Conservation (phyloP, 2,329 filamentous ascomycete genomes). For the Plenodomus lindquistii region DNA sequence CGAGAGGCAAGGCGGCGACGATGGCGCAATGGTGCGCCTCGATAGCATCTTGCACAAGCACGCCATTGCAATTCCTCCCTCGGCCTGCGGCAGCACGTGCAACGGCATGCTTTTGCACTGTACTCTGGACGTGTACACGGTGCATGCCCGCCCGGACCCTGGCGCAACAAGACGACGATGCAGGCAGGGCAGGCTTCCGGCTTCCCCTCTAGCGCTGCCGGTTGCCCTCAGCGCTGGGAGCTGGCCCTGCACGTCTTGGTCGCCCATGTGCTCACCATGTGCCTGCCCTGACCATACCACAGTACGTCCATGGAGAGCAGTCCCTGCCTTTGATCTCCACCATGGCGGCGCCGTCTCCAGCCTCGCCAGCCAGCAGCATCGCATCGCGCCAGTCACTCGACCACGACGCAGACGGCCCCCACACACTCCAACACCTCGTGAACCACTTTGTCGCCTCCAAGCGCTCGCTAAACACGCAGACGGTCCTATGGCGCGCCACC, state of each 20-base stretch:
- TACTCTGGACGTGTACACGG: neutral
- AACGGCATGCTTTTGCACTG: neutral
- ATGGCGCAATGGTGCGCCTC: conserved; percentile 16
- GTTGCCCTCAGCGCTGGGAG: too few species aligned
- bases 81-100: neutral
- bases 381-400: conserved; percentile 28
- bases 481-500: conserved; percentile 81
- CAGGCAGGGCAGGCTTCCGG: too few species aligned
- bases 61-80: conserved; percentile 10
- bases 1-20: neutral
- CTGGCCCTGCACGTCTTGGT: too few species aligned
- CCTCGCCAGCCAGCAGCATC: conserved; percentile 44
- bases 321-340: too few species aligned
- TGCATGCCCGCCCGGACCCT: too few species aligned
- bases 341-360: conserved; percentile 49
- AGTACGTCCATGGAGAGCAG: too few species aligned
- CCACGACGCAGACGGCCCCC: conserved; percentile 39
- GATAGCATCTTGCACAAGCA: conserved; percentile 16
- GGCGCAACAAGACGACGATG: too few species aligned
- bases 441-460: conserved; percentile 85
- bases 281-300: too few species aligned
- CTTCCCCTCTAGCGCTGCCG: too few species aligned
- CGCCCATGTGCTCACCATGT: too few species aligned
- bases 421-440: conserved; percentile 74
- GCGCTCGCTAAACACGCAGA: conserved; percentile 81